These are phyloP conservation scores for Circinella minor DNA, from an alignment of 371 early-diverging fungal genomes.

Conservation along the genomic window DNA sequence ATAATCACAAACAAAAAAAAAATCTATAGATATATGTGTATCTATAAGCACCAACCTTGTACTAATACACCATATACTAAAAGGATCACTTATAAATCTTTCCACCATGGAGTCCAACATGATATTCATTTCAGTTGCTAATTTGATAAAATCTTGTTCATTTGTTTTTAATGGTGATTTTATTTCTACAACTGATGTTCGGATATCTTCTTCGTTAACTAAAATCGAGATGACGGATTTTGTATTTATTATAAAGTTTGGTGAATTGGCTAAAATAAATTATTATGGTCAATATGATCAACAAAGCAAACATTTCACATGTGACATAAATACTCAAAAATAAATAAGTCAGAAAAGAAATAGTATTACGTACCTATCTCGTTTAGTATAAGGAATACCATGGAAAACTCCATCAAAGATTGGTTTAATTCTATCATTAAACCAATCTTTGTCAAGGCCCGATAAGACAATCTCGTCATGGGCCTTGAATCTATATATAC, in stretches of 20 bases:
- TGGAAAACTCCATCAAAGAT: neutral
- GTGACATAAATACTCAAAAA: neutral
- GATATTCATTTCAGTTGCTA: constrained; percentile 4
- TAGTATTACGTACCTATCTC: constrained; percentile 8
- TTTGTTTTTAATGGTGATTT: neutral
- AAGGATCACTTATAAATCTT: neutral
- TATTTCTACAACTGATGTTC: neutral
- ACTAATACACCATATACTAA: neutral
- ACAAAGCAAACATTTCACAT: neutral
- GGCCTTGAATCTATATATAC: too few relatives aligned
- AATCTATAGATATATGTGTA: neutral
- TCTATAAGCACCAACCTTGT: neutral
- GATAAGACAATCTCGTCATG: too few relatives aligned
- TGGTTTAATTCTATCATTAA: too few relatives aligned
- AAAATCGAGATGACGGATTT: neutral
- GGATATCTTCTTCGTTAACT: neutral
- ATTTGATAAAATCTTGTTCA: constrained; percentile 3
- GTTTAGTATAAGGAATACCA: neutral
- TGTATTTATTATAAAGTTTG: too few relatives aligned
- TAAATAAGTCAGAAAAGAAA: neutral
- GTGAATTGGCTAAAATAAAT: too few relatives aligned
- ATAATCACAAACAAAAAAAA: too few relatives aligned
- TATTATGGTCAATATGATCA: too few relatives aligned
- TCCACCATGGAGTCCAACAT: neutral
- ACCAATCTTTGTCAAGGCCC: too few relatives aligned